Base-by-base conservation (phyloP, 164 flowering plant genomes). In the Saururus chinensis region DNA sequence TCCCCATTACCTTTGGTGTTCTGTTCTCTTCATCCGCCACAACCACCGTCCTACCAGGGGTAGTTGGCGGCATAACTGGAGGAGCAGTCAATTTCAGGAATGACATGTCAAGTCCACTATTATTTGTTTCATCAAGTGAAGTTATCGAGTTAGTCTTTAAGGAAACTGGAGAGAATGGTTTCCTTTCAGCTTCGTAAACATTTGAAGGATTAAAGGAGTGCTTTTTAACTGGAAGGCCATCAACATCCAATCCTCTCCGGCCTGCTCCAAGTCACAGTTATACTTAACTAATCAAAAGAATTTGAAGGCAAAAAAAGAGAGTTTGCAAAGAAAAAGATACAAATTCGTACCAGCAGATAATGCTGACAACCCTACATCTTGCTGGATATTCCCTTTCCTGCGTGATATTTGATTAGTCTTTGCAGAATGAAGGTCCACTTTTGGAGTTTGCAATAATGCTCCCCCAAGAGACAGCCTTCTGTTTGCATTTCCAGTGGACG, bases 101-200 rank as follows among this genome's bases (percentile, higher is more conserved):
- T n/a, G 66, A 19, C 70, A 14, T 12, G 68, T 61, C 60, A 72
- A 81, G n/a, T 66, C 53, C 11, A 67, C 71, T 26, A 26, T 24
- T 67, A 65, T 71, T 82, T 26, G 61, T 56, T 65, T 81, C 84
- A 59, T 84, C 83, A 25, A 73, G 41, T 8, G 69, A 19, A 54
- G 75, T 80, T 45, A 76, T 37, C 51, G 68, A 57, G 52, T 74
- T 82, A 67, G 78, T 60, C 69, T 79, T 81, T 22, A 86, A 72
- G 19, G 87, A 68, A 71, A 89, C 76, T 23, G 96, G 92, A 26
- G 96, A 87, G 76, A 90, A 84, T 16, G 99, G 99, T 70, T 73
- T 79, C 53, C 99, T 76, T 11, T 19, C 25, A 5, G 85, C 81
- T 21, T 82, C 70, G 23, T 85, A 84, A 8, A 86, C 88, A 76